Evolutionary conservation across 805 yeast genomes (phyloP), one percentile per base, ranked within the genome.

Genomic region (Sugiyamaella qingdaonensis): DNA sequence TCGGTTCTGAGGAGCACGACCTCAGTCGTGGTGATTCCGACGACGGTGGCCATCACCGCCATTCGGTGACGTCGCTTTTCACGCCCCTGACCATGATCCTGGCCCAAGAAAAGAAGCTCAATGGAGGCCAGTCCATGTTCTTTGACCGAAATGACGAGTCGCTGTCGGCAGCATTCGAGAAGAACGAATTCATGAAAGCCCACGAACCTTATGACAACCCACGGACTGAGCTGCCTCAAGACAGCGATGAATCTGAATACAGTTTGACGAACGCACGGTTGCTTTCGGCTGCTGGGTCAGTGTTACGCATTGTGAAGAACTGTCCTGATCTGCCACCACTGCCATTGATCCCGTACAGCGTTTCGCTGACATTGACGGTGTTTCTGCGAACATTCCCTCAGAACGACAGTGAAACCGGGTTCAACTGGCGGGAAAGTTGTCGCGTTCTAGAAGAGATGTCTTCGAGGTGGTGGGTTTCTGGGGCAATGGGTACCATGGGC

Each of bases 391-490:
- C 66, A 24, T 68, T 53, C 36, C 70, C 71, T 16, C 54, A 59
- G 2, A 47, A 21, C 11, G 65, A 62, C 36, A 58, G 64, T 4
- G 66, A 63, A 35, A 64, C 68, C 4, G 62, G 58, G 2, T 54
- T 53, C 33, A 58, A 58, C 35, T 67, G 70, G 70, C 56, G 58
- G 31, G 65, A 64, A 34, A 57, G 62, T 39, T 64, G 69, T 48
- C 54, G 52, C 1, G 55, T 62, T 27, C 56, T 67, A 31, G 66
- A 65, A 35, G 53, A 46, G 8, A 54, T 67, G 56, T 58, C 68
- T 1, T 61, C 59, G 29, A 54, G 61, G 10, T 67, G 70, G 70
- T 67, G 70, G 70, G 68, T 67, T 3, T 69, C 69, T n/a, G 69
- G 66, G 16, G 70, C 69, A 4, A 67, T 67, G 70, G 68, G 67